Evolutionary conservation across 176 grass and related monocot species (phyloP).

Genomic region (Oryza coarctata): DNA sequence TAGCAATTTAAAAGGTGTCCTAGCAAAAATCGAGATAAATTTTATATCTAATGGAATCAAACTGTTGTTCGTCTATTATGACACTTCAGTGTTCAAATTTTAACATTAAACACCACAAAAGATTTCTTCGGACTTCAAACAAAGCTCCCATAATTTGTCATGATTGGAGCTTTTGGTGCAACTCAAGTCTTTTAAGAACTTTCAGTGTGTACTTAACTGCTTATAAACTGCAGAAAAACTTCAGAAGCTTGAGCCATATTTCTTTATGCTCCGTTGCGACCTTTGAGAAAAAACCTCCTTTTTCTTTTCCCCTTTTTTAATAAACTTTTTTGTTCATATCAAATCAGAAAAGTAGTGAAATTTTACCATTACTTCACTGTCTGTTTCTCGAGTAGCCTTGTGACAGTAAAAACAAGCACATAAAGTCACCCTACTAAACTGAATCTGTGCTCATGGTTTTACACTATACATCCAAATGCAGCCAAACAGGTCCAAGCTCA

Average conservation of each 20-base stretch:
- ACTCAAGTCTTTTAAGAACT: conserved; percentile 11
- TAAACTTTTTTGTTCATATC: neutral
- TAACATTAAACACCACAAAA: neutral
- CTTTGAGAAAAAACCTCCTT: neutral
- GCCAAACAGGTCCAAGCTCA: neutral
- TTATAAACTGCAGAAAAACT: neutral
- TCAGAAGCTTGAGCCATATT: neutral
- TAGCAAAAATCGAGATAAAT: too few relatives aligned
- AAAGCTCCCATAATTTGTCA: conserved; percentile 14
- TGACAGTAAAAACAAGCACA: neutral
- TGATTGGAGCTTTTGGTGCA: conserved; percentile 22
- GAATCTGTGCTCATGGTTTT: neutral
- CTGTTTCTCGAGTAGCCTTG: neutral
- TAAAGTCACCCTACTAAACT: neutral
- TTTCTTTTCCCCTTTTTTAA: neutral
- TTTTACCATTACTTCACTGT: neutral
- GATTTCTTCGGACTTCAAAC: neutral
- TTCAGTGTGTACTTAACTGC: neutral
- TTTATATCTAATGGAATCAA: too few relatives aligned
- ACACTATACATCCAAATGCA: neutral
- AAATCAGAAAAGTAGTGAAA: neutral
- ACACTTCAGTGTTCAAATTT: neutral
- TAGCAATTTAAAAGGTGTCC: too few relatives aligned
- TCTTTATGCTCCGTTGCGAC: neutral
- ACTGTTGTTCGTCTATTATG: neutral